Conservation (phyloP, 768 basidiomycete species). For the Agrocybe chaxingu region DNA sequence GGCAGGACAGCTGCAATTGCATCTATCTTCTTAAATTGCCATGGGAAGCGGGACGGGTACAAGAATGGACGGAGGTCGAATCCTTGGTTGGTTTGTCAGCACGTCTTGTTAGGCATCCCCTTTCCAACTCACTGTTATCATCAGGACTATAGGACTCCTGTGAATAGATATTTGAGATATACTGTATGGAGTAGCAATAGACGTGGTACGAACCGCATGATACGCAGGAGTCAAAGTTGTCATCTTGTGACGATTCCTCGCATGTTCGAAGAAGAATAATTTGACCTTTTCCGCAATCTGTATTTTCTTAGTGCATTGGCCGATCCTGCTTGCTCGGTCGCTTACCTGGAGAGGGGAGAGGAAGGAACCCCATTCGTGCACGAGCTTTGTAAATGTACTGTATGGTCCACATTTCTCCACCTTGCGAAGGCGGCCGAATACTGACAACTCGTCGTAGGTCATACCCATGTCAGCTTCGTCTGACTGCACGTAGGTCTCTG, state of each 20-base stretch:
- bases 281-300: constrained; percentile 98
- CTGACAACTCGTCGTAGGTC: constrained; percentile 96
- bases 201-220: constrained; percentile 69
- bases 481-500: constrained; percentile 89
- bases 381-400: constrained; percentile 93
- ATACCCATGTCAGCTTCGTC: constrained; percentile 99
- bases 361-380: constrained; percentile 88
- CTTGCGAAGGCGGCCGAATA: constrained; percentile 91
- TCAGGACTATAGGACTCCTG: constrained; percentile 97
- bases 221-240: constrained; percentile 92
- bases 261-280: constrained; percentile 94
- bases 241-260: constrained; percentile 98
- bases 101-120: neutral
- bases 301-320: constrained; percentile 2
- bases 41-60: constrained; percentile 91
- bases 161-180: constrained; percentile 1
- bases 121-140: constrained; percentile 75
- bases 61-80: constrained; percentile 96
- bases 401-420: constrained; percentile 98
- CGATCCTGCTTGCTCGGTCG: neutral
- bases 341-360: constrained; percentile 79
- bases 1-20: constrained; percentile 74
- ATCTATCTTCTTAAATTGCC: constrained; percentile 97
- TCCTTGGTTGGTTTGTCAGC: constrained; percentile 42
- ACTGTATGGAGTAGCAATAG: neutral